phyloP scores from a whole-genome alignment of 108 stramenopile genomes.

The Cyclotella choctawhatcheeana region DNA sequence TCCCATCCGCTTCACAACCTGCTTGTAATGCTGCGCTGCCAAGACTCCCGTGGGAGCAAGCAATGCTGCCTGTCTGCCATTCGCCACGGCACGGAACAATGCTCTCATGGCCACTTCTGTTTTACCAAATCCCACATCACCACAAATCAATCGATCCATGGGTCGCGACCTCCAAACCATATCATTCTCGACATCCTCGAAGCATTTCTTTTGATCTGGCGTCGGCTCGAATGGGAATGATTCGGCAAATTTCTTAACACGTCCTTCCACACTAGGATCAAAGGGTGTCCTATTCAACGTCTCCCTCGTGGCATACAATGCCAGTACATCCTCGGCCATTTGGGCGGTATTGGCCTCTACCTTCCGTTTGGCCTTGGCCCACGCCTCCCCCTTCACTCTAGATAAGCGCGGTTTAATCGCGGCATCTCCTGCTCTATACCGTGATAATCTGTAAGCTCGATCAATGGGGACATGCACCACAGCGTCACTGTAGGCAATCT shows the following conservation, averaged over 20 bases:
- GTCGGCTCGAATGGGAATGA: slow-evolving; percentile 87
- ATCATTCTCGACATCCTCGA: slow-evolving; percentile 92
- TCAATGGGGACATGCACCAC: slow-evolving; percentile 87
- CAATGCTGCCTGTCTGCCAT: slow-evolving; percentile 91
- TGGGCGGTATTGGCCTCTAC: slow-evolving; percentile 81
- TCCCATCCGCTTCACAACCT: slow-evolving; percentile 73
- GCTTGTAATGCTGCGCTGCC: slow-evolving; percentile 93
- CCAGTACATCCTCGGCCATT: slow-evolving; percentile 82
- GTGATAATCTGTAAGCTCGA: slow-evolving; percentile 78
- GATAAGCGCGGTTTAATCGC: slow-evolving; percentile 75
- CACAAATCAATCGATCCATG: slow-evolving; percentile 96
- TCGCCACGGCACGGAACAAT: slow-evolving; percentile 78
- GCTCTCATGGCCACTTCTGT: slow-evolving; percentile 96
- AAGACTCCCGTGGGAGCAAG: slow-evolving; percentile 94
- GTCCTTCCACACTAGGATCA: slow-evolving; percentile 65
- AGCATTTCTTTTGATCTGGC: slow-evolving; percentile 84
- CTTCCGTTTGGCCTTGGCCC: slow-evolving; percentile 75
- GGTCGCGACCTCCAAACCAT: slow-evolving; percentile 93
- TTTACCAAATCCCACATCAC: slow-evolving; percentile 99
- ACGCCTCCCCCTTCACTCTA: slow-evolving; percentile 74
- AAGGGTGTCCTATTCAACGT: slow-evolving; percentile 72
- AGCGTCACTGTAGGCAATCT: slow-evolving; percentile 76
- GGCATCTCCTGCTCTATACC: slow-evolving; percentile 81
- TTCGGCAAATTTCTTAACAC: slow-evolving; percentile 71
- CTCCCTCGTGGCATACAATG: slow-evolving; percentile 80